Evolutionary conservation across 2,329 filamentous ascomycete genomes (phyloP).

Genomic region (Phaeosphaeriaceae sp.): DNA sequence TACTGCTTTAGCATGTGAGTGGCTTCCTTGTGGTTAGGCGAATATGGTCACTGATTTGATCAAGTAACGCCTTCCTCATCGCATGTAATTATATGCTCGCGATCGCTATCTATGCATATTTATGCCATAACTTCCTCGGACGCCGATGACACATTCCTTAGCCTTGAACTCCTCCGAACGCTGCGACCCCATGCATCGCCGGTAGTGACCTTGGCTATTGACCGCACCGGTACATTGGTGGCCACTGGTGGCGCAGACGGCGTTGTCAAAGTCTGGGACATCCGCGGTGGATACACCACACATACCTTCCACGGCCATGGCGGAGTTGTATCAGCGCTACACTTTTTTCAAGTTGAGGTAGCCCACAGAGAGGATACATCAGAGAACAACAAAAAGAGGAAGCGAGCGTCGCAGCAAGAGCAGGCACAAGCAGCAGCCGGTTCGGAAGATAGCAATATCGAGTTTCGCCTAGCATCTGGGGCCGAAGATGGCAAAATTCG

Average conservation of each 20-base stretch:
- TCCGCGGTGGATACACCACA: slow-evolving; percentile 85
- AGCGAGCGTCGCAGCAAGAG: slow-evolving; percentile 51
- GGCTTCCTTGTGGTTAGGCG: not conserved
- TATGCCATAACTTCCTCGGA: slow-evolving; percentile 72
- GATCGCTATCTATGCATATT: slow-evolving; percentile 94
- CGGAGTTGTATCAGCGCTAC: slow-evolving; percentile 86
- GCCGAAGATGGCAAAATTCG: slow-evolving; percentile 92
- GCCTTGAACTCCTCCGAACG: slow-evolving; percentile 72
- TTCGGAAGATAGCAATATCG: slow-evolving; percentile 57
- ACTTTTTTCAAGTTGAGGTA: slow-evolving; percentile 81
- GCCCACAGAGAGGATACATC: slow-evolving; percentile 54
- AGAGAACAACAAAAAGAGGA: slow-evolving; percentile 47
- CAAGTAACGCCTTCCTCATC: slow-evolving; percentile 85
- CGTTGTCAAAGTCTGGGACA: slow-evolving; percentile 95
- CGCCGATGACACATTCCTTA: slow-evolving; percentile 63
- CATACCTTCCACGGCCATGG: slow-evolving; percentile 95
- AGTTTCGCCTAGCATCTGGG: slow-evolving; percentile 85
- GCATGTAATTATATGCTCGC: slow-evolving; percentile 88
- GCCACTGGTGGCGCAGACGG: slow-evolving; percentile 94
- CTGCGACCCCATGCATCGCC: slow-evolving; percentile 90
- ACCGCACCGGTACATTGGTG: slow-evolving; percentile 85
- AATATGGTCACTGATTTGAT: not conserved
- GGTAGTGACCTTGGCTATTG: slow-evolving; percentile 83
- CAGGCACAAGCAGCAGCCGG: slow-evolving; percentile 23
- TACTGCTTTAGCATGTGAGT: slow-evolving; percentile 71